These are phyloP conservation scores for Candida krabiensis DNA, from an alignment of 805 yeast genomes.

Conservation along the genomic window DNA sequence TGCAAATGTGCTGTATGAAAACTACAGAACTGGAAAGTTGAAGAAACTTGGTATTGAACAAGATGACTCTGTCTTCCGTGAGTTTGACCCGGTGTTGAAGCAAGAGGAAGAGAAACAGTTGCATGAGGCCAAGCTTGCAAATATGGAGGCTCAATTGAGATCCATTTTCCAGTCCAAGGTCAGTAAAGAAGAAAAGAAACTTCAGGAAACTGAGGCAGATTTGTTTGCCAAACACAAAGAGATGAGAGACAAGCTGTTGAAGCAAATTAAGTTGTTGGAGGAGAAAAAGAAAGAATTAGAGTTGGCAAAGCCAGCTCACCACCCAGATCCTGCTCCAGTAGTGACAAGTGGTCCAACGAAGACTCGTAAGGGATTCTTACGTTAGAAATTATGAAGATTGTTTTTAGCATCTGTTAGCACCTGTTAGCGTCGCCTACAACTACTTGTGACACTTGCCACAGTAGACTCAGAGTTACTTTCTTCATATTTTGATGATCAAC, in stretches of 20 bases:
- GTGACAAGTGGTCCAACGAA: conserved; percentile 49
- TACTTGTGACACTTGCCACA: too few species aligned
- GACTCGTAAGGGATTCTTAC: conserved; percentile 79
- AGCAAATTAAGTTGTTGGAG: conserved; percentile 86
- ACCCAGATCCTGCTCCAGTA: conserved; percentile 36
- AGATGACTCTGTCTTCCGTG: conserved; percentile 90
- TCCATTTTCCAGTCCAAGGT: conserved; percentile 95
- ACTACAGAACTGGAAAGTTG: conserved; percentile 84
- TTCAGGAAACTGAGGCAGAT: conserved; percentile 96
- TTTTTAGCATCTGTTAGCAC: conserved; percentile 1
- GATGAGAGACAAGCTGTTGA: conserved; percentile 90
- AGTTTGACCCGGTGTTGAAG: conserved; percentile 87
- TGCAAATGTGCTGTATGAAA: conserved; percentile 72
- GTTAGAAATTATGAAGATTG: conserved; percentile 32
- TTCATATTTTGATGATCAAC: conserved; percentile 8
- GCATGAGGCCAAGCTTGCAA: conserved; percentile 91
- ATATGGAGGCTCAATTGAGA: conserved; percentile 96
- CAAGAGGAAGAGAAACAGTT: conserved; percentile 91
- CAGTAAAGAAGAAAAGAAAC: conserved; percentile 92
- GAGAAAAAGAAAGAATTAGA: conserved; percentile 85
- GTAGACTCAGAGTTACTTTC: background rate
- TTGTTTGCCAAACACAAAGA: conserved; percentile 93
- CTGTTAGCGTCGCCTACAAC: background rate
- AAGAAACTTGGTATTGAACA: conserved; percentile 82
- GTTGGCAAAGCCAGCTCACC: conserved; percentile 50